Conservation (phyloP, 192 early-diverging fungal species). For the Rhizoclosmatium sp. region DNA sequence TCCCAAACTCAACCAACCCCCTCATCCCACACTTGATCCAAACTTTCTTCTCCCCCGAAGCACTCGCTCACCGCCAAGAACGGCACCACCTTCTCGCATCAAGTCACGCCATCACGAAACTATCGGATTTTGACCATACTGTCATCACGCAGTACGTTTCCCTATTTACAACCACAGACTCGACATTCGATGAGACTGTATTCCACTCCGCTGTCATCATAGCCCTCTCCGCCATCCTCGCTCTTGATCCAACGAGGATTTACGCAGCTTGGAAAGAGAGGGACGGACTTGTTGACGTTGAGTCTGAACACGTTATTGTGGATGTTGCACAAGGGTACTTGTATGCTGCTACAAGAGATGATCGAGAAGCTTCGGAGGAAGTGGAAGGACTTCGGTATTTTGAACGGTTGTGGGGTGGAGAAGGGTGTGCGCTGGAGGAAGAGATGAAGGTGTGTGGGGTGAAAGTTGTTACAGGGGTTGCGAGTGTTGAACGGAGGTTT, state of each 20-base stretch:
- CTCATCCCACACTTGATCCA: not conserved
- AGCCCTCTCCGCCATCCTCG: slow-evolving; percentile 6
- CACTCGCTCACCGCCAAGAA: no score
- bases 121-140: not conserved
- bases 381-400: not conserved
- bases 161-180: not conserved
- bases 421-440: no score
- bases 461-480: no score
- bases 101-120: no score
- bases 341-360: not conserved
- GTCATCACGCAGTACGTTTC: not conserved
- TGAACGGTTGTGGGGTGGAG: slow-evolving; percentile 2
- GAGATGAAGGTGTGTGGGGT: no score
- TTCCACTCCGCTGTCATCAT: not conserved
- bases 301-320: not conserved
- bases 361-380: not conserved
- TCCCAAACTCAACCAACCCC: not conserved
- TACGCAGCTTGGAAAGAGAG: not conserved
- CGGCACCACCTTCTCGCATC: no score
- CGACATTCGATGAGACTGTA: not conserved
- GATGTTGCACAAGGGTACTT: not conserved
- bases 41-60: not conserved
- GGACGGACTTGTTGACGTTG: not conserved
- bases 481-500: no score
- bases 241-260: not conserved